Evolutionary conservation across 345 rosid species (phyloP).

Genomic region (Citrus trifoliata): DNA sequence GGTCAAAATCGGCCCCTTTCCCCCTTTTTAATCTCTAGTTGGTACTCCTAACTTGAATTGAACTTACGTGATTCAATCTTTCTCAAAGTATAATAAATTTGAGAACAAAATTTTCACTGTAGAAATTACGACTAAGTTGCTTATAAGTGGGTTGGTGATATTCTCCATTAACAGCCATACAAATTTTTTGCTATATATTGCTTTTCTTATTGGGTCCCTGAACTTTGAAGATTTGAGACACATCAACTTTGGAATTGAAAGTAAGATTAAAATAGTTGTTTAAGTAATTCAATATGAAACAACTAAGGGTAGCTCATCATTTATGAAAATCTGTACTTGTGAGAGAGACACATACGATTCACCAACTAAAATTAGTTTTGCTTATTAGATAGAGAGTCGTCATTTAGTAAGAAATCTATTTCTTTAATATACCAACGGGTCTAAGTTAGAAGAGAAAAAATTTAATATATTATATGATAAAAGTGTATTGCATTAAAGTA

Average conservation of each 20-base stretch:
- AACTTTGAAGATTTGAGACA: not conserved
- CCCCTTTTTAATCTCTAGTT: not conserved
- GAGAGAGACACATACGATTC: not conserved
- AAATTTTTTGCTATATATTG: not conserved
- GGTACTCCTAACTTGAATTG: constrained; percentile 4
- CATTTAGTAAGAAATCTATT: too few species aligned
- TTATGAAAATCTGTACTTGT: not conserved
- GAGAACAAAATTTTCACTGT: not conserved
- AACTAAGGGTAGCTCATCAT: not conserved
- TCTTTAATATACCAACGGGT: too few species aligned
- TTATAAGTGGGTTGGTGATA: constrained; percentile 11
- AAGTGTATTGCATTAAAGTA: too few species aligned
- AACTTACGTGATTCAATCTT: not conserved
- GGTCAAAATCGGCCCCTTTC: not conserved
- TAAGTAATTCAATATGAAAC: not conserved
- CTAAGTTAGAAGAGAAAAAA: too few species aligned
- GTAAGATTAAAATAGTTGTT: not conserved
- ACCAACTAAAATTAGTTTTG: too few species aligned
- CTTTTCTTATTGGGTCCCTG: not conserved
- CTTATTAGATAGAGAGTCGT: too few species aligned
- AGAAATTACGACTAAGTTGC: not conserved
- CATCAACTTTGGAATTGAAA: not conserved
- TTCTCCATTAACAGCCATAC: not conserved
- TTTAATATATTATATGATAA: too few species aligned
- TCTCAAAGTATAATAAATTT: not conserved